Evolutionary conservation across 2,329 filamentous ascomycete genomes (phyloP).

Genomic region (Hortaea sp.): DNA sequence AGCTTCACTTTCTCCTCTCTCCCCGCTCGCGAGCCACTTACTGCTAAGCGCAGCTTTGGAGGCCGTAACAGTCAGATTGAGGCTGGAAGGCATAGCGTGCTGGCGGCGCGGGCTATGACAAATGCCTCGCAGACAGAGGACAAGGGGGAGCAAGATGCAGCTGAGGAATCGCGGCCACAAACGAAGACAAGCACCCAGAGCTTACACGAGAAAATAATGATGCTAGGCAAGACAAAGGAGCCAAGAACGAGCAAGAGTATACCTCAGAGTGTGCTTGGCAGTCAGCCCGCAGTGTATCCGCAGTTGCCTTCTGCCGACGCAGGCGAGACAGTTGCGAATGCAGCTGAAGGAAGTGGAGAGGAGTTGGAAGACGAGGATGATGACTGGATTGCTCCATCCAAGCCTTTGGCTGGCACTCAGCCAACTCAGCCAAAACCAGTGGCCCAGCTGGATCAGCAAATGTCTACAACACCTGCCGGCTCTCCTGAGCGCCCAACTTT

Average conservation of each 20-base stretch:
- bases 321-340: slow-evolving; percentile 1
- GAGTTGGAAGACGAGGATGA: slow-evolving; percentile 41
- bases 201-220: slow-evolving; percentile 83
- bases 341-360: slow-evolving; percentile 7
- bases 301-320: slow-evolving; percentile 23
- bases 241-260: slow-evolving; percentile 33
- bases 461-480: slow-evolving; percentile 23
- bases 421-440: slow-evolving; percentile 4
- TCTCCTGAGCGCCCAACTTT: slow-evolving; percentile 30
- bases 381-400: slow-evolving; percentile 47
- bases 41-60: slow-evolving; percentile 72
- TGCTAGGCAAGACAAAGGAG: slow-evolving; percentile 49
- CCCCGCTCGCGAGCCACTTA: slow-evolving; percentile 79
- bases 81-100: slow-evolving; percentile 55
- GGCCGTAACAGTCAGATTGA: slow-evolving; percentile 70
- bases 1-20: slow-evolving; percentile 90
- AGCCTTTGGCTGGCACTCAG: slow-evolving; percentile 9
- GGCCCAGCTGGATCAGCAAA: slow-evolving; percentile 4
- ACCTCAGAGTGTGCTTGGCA: slow-evolving; percentile 16
- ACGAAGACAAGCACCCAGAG: slow-evolving; percentile 90
- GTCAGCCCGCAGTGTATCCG: slow-evolving; percentile 31
- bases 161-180: slow-evolving; percentile 44
- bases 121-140: slow-evolving; percentile 39
- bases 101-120: slow-evolving; percentile 9
- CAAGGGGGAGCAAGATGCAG: slow-evolving; percentile 40